A percentile compares a stretch with the other conserved stretches of the same genome.
Conservation (phyloP, 192 early-diverging fungal genomes). For the Backusella parvicylindrica region DNA sequence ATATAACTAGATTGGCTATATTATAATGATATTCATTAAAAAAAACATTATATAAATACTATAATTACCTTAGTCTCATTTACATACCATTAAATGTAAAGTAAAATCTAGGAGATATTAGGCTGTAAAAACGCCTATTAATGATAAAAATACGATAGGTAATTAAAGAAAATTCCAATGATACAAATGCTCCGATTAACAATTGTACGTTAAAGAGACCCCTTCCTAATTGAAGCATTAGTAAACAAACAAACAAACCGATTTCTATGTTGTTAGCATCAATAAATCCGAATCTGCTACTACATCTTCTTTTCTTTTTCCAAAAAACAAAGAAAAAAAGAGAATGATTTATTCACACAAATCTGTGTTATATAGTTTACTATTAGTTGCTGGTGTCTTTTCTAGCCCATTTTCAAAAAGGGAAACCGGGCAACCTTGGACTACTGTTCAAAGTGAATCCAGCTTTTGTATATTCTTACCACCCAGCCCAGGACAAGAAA, state of each 20-base stretch:
- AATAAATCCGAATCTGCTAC: not conserved
- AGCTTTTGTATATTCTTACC: conserved; percentile 47
- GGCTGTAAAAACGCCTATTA: not conserved
- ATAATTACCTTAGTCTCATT: too few relatives aligned
- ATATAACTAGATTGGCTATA: too few relatives aligned
- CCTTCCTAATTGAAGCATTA: too few relatives aligned
- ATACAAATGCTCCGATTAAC: not conserved
- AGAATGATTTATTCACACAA: not conserved
- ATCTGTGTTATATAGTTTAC: not conserved
- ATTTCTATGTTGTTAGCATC: not conserved
- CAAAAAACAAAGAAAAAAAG: too few relatives aligned
- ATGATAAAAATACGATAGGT: not conserved
- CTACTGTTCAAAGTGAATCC: conserved; percentile 6
- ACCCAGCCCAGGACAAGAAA: conserved; percentile 31
- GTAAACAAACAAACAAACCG: not conserved
- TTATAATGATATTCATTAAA: too few relatives aligned
- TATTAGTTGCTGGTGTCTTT: not conserved
- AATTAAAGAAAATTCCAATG: not conserved
- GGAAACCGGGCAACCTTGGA: not conserved
- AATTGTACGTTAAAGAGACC: not conserved
- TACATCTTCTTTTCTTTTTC: not conserved
- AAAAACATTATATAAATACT: too few relatives aligned
- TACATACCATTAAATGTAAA: too few relatives aligned
- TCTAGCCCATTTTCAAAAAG: not conserved
- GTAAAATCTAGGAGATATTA: too few relatives aligned